Conservation (phyloP, 179 eudicot genomes). For the Drosera spatulata region DNA sequence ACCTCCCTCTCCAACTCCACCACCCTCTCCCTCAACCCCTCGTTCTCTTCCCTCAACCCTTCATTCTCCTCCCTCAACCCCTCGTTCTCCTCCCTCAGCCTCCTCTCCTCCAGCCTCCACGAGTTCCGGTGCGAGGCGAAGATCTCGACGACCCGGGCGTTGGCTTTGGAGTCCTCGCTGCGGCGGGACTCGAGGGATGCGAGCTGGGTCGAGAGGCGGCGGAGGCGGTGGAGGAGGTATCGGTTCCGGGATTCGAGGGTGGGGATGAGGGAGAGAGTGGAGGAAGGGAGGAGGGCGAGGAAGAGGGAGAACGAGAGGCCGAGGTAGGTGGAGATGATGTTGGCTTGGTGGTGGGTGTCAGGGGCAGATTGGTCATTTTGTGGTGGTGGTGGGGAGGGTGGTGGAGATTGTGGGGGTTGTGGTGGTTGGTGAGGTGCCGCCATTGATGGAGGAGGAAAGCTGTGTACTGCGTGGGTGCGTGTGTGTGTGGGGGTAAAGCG, state of each 20-base stretch:
- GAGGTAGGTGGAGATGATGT: slow-evolving; percentile 39
- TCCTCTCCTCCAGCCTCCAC: slow-evolving; percentile 85
- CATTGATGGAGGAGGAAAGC: no score
- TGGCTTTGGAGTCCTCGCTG: slow-evolving; percentile 91
- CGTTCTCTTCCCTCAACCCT: no score
- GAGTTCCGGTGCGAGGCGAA: slow-evolving; percentile 83
- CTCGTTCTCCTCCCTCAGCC: slow-evolving; percentile 23
- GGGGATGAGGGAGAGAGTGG: slow-evolving; percentile 27
- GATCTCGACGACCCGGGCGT: slow-evolving; percentile 93
- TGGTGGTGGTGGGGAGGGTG: no score
- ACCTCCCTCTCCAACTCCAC: slow-evolving; percentile 38
- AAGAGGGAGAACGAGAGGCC: slow-evolving; percentile 69
- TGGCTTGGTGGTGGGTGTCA: slow-evolving; percentile 3
- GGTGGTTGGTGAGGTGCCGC: no score
- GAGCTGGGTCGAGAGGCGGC: slow-evolving; percentile 58
- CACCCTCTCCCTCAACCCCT: slow-evolving; percentile 10
- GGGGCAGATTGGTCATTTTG: neutral
- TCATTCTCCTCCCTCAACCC: no score
- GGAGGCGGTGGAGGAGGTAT: slow-evolving; percentile 28
- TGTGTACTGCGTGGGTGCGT: no score
- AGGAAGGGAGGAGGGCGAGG: slow-evolving; percentile 35
- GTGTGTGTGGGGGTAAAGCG: no score
- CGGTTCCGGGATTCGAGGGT: slow-evolving; percentile 39
- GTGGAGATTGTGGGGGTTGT: no score
- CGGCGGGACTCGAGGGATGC: slow-evolving; percentile 50